These are phyloP conservation scores for Cyberlindnera veronae DNA, from an alignment of 805 yeast species.

Conservation along the genomic window DNA sequence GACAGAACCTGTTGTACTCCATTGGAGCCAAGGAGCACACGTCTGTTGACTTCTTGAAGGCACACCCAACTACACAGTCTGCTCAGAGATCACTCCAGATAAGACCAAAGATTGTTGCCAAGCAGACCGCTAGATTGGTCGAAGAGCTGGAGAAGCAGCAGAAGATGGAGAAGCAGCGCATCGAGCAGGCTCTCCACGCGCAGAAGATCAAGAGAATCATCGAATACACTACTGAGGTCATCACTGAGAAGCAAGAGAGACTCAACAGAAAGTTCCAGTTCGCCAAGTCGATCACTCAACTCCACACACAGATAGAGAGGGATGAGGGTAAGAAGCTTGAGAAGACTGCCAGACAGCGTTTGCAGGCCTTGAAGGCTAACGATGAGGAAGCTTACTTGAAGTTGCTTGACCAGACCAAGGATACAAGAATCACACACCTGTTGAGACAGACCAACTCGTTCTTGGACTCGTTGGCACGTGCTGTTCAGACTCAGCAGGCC, in stretches of 20 bases:
- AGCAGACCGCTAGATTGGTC: slow-evolving; percentile 72
- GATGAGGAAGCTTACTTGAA: slow-evolving; percentile 87
- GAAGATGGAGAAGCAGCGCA: slow-evolving; percentile 51
- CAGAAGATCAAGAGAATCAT: slow-evolving; percentile 42
- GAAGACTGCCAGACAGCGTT: slow-evolving; percentile 81
- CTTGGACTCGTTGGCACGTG: slow-evolving; percentile 73
- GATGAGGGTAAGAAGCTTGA: slow-evolving; percentile 76
- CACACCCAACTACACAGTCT: slow-evolving; percentile 54
- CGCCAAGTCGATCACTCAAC: slow-evolving; percentile 21
- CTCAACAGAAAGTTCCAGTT: slow-evolving; percentile 18
- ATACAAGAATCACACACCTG: slow-evolving; percentile 80
- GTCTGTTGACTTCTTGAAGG: slow-evolving; percentile 45
- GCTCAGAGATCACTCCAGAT: slow-evolving; percentile 68
- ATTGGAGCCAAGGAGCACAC: slow-evolving; percentile 56
- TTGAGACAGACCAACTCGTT: slow-evolving; percentile 76
- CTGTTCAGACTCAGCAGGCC: slow-evolving; percentile 72
- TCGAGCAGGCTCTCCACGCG: slow-evolving; percentile 49
- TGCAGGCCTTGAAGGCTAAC: slow-evolving; percentile 80
- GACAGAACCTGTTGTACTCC: slow-evolving; percentile 54
- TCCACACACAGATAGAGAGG: slow-evolving; percentile 57
- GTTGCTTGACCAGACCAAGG: slow-evolving; percentile 80
- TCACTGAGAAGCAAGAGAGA: slow-evolving; percentile 26
- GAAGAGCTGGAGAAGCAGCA: slow-evolving; percentile 74
- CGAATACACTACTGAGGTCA: slow-evolving; percentile 30
- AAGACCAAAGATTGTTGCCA: slow-evolving; percentile 65